Percentiles rank a stretch among this genome's conserved stretches.
phyloP scores from a whole-genome alignment of 2,329 filamentous ascomycete genomes.

The Chaetomiaceae sp. region DNA sequence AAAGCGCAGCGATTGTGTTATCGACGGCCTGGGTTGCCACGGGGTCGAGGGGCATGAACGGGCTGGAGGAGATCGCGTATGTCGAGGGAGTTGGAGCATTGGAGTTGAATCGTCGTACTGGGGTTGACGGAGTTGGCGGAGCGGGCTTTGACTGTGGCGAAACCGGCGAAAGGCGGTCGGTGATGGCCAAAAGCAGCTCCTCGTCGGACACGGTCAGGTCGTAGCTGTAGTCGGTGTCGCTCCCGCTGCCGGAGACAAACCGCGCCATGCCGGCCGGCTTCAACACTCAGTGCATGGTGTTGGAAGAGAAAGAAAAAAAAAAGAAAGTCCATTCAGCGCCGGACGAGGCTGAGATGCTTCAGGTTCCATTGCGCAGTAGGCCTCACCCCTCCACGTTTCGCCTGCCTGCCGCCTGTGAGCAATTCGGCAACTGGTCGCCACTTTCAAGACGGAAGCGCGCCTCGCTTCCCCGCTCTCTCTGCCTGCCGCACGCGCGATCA shows the following conservation, averaged over 20 bases:
- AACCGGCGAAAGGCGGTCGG: constrained; percentile 15
- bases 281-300: not conserved
- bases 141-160: constrained; percentile 6
- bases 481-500: constrained; percentile 7
- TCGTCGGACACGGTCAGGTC: constrained; percentile 44
- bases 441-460: not conserved
- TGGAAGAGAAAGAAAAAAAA: not conserved
- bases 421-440: not conserved
- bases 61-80: not conserved
- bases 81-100: not conserved
- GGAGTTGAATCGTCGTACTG: not conserved
- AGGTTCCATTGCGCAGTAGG: too few relatives aligned
- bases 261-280: constrained; percentile 16
- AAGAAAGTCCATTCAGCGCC: not conserved
- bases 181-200: constrained; percentile 30
- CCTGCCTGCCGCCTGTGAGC: not conserved
- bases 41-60: constrained; percentile 1
- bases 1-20: constrained; percentile 15
- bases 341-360: not conserved
- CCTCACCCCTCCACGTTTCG: not conserved
- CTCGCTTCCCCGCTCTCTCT: not conserved
- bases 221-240: constrained; percentile 39
- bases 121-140: not conserved
- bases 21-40: constrained; percentile 5
- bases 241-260: constrained; percentile 5